Conservation (phyloP, 2,329 filamentous ascomycete species). For the Pyrenochaeta sp. region DNA sequence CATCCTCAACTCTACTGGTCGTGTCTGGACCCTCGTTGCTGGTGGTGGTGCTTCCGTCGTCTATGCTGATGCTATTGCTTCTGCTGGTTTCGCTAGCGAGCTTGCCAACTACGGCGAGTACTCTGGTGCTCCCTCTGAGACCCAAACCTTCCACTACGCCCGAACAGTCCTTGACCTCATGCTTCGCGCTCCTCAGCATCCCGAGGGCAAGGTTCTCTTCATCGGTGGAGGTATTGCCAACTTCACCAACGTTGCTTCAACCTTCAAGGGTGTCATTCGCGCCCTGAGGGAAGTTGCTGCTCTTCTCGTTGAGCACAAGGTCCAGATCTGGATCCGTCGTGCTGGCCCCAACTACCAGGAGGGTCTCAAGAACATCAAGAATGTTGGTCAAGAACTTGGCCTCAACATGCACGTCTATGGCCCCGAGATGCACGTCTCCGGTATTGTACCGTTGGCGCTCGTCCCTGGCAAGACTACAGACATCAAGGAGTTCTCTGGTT, state of each 20-base stretch:
- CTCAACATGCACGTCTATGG: slow-evolving; percentile 93
- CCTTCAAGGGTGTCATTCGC: slow-evolving; percentile 99
- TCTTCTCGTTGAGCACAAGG: slow-evolving; percentile 91
- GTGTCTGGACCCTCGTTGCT: slow-evolving; percentile 97
- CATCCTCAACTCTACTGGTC: slow-evolving; percentile 87
- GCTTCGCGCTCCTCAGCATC: slow-evolving; percentile 84
- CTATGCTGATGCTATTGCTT: slow-evolving; percentile 98
- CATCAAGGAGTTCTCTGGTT: slow-evolving; percentile 68
- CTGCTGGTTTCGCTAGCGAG: slow-evolving; percentile 91
- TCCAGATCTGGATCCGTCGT: slow-evolving; percentile 93
- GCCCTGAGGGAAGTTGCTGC: slow-evolving; percentile 89
- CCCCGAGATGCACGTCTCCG: slow-evolving; percentile 86
- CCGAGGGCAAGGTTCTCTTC: slow-evolving; percentile 98
- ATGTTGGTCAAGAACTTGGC: slow-evolving; percentile 89
- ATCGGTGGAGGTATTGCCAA: slow-evolving; percentile 99
- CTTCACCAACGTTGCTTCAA: slow-evolving; percentile 99
- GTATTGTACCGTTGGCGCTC: slow-evolving; percentile 93
- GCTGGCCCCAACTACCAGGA: slow-evolving; percentile 99
- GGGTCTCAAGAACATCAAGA: slow-evolving; percentile 99
- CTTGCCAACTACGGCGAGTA: slow-evolving; percentile 99
- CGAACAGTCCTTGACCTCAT: slow-evolving; percentile 96
- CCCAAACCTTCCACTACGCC: slow-evolving; percentile 98
- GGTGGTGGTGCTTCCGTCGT: slow-evolving; percentile 99
- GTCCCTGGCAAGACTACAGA: slow-evolving; percentile 64
- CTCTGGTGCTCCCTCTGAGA: slow-evolving; percentile 98